A percentile compares a stretch with the other conserved stretches of the same genome.
Evolutionary conservation across 805 yeast species (phyloP).

Genomic region (Priceomyces carsonii): DNA sequence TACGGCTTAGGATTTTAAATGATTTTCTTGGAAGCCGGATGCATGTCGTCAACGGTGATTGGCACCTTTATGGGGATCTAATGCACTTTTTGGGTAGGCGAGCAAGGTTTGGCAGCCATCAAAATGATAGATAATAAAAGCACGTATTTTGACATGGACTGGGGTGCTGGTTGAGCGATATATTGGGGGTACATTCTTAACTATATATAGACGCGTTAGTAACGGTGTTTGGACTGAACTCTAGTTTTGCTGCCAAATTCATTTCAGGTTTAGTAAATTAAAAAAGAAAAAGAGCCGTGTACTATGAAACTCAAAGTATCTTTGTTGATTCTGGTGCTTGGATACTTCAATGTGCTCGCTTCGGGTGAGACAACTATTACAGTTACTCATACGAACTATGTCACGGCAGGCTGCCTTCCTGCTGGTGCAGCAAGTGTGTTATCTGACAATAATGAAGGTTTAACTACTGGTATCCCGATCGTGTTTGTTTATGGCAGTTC

Average conservation of each 20-base stretch:
- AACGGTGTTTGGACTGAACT: not conserved
- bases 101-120: no score
- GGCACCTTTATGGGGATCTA: no score
- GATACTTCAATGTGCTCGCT: not conserved
- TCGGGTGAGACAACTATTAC: slow-evolving; percentile 18
- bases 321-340: slow-evolving; percentile 1
- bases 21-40: no score
- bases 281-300: not conserved
- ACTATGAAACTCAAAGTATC: slow-evolving; percentile 1
- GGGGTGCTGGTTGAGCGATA: no score
- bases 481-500: slow-evolving; percentile 27
- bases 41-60: no score
- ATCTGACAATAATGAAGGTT: slow-evolving; percentile 16
- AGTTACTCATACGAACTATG: slow-evolving; percentile 26
- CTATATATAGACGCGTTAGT: not conserved
- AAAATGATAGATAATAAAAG: no score
- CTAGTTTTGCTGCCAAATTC: not conserved
- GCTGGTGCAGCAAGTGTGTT: slow-evolving; percentile 17
- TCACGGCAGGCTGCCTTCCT: slow-evolving; percentile 23
- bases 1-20: no score
- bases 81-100: no score
- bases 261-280: not conserved
- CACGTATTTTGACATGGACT: no score
- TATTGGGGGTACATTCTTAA: no score
- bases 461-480: slow-evolving; percentile 29